Evolutionary conservation across 1,139 yeast genomes (phyloP).

Genomic region (Hyphopichia fennica): DNA sequence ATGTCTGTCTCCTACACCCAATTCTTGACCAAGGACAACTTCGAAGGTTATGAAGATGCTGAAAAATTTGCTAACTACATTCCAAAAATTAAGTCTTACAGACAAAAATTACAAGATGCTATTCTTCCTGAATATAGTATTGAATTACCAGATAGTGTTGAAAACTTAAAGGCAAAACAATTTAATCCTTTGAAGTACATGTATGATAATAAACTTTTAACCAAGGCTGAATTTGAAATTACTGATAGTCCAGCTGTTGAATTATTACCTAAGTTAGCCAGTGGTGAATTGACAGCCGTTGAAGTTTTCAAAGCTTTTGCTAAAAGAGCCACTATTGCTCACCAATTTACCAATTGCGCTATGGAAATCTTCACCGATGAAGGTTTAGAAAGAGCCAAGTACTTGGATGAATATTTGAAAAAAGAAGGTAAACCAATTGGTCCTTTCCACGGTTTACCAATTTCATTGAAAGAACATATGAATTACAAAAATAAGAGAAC

Average conservation of each 20-base stretch:
- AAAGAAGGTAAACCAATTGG: slow-evolving; percentile 63
- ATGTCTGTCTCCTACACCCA: slow-evolving; percentile 15
- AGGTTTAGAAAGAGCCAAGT: slow-evolving; percentile 55
- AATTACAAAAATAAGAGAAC: slow-evolving; percentile 56
- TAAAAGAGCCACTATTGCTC: slow-evolving; percentile 58
- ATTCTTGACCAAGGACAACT: slow-evolving; percentile 33
- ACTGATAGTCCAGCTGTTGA: slow-evolving; percentile 44
- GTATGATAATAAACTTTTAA: slow-evolving; percentile 40
- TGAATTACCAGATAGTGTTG: slow-evolving; percentile 42
- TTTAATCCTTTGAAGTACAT: slow-evolving; percentile 50
- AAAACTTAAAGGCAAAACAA: slow-evolving; percentile 36
- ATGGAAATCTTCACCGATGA: slow-evolving; percentile 58
- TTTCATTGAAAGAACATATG: slow-evolving; percentile 75
- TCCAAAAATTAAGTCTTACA: slow-evolving; percentile 54
- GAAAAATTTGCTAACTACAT: slow-evolving; percentile 37
- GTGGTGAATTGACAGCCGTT: slow-evolving; percentile 41
- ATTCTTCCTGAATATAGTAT: slow-evolving; percentile 42
- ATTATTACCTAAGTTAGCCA: slow-evolving; percentile 36
- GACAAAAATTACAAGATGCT: slow-evolving; percentile 39
- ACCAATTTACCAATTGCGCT: slow-evolving; percentile 60
- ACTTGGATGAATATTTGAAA: slow-evolving; percentile 51
- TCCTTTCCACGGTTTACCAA: slow-evolving; percentile 78
- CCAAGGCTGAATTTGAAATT: slow-evolving; percentile 45
- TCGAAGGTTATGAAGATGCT: slow-evolving; percentile 37
- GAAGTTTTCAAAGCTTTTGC: slow-evolving; percentile 51